Base-by-base conservation (phyloP, 805 yeast genomes). In the Metschnikowia noctiluminum region DNA sequence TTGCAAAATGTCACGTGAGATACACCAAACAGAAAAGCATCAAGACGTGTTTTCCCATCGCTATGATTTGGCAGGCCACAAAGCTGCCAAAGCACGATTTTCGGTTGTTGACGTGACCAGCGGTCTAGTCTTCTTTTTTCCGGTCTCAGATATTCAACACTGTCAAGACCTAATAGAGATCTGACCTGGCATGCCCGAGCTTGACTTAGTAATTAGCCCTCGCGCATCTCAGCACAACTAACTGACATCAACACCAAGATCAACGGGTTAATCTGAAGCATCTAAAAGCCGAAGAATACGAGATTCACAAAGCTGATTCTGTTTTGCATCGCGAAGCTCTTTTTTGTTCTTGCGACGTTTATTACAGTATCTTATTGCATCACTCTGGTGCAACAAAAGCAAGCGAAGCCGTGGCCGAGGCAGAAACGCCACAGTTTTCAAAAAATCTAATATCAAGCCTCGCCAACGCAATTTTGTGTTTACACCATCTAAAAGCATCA, bases 1-100 rank as follows among this genome's bases (percentile, higher is more conserved):
- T 55, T 55, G 58, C 58, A 48, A 45, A 48, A 53, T 55, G 53
- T 55, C 58, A 55, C 58, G 58, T 55, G 58, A 38, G 43, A 41
- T 48, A 43, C 39, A 42, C 46, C 42, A 47, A 47, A 35, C 35
- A 35, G 16, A 38, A 42, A 43, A 46, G 46, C 50, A 5, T 32
- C 32, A 28, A 32, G 30, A 40, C 30, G 36, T 40, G 9, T 28
- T 30, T 43, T 28, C 10, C 9, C 28, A 14, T 36, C 12, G 39
- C 39, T 34, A 42, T 42, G 38, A 3, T 27, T 35, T 30, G 42
- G 34, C 28, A 16, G 11, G 31, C 31, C 31, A 34, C n/a, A 8
- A 13, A 6, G 35, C 6, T 7, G 8, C 13, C 9, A 14, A 34
- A 34, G 13, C 13, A 9, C 7, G 35, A 34, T 34, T 8, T 34